Evolutionary conservation across 2,329 filamentous ascomycete genomes (phyloP).

Genomic region (Didymella pomorum): DNA sequence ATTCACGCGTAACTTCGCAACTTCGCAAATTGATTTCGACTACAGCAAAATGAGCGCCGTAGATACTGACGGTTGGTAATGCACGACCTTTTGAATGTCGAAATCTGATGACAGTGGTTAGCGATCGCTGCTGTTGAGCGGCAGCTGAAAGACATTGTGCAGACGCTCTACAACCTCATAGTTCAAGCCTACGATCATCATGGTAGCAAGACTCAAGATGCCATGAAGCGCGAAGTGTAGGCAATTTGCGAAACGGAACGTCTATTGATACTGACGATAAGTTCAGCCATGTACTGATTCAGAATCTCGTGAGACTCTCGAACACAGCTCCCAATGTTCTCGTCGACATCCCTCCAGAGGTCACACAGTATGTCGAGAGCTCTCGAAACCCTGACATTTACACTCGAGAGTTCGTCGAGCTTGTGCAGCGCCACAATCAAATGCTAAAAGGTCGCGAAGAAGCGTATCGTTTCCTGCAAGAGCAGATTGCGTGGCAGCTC

Average conservation of each 20-base stretch:
- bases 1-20: not conserved
- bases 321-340: slow-evolving; percentile 58
- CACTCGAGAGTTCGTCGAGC: slow-evolving; percentile 70
- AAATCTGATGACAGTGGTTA: slow-evolving; percentile 10
- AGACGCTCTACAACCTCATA: slow-evolving; percentile 66
- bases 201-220: slow-evolving; percentile 63
- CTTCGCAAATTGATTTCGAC: not conserved
- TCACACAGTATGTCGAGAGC: slow-evolving; percentile 69
- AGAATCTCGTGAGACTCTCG: slow-evolving; percentile 62
- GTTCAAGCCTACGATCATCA: slow-evolving; percentile 69
- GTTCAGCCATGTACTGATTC: slow-evolving; percentile 59
- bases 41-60: slow-evolving; percentile 2
- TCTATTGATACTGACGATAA: slow-evolving; percentile 2
- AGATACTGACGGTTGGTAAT: slow-evolving; percentile 5
- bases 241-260: not conserved
- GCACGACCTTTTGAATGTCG: not conserved
- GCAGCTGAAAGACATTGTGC: slow-evolving; percentile 67
- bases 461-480: slow-evolving; percentile 66
- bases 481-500: slow-evolving; percentile 67
- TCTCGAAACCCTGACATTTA: slow-evolving; percentile 73
- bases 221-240: slow-evolving; percentile 67
- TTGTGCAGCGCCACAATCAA: slow-evolving; percentile 69
- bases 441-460: slow-evolving; percentile 67
- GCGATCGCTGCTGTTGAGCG: slow-evolving; percentile 49
- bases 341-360: slow-evolving; percentile 66